Base-by-base conservation (phyloP, 164 flowering plant genomes). In the Vitis cinerea region DNA sequence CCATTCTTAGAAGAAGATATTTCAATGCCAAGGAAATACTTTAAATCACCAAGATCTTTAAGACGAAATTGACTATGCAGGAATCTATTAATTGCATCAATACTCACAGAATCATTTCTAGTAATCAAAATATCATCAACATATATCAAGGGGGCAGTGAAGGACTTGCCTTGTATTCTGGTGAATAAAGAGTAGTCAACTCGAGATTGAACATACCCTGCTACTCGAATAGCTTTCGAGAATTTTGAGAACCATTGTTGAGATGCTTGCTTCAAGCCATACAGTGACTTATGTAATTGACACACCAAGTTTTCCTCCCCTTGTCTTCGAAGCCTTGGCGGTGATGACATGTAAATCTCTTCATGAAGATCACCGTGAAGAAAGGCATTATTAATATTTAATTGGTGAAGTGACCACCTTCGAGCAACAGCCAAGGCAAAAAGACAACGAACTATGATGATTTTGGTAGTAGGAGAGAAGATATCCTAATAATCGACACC, bases 61-160 rank as follows among this genome's bases (percentile, higher is more conserved):
- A 59, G 29, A 59, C 8, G 61, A 59, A 59, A 59, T 10, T 59
- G 61, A 29, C 61, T 59, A 59, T 59, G 61, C 23, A 59, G 23
- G 17, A 59, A 59, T 59, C 3, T 59, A 1, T 59, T 59, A 59
- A n/a, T 59, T 59, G 31, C 61, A 59, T 2, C 23, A 59, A 59
- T 59, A n/a, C 61, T 59, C 12, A 59, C 61, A 10, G 23, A n/a
- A 59, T 59, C 61, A 59, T 59, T 59, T 59, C 23, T 5, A 59
- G 2, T 2, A 31, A 31, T 31, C 37, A 31, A 31, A 31, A 31
- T 31, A 31, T 31, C 37, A 31, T 31, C 37, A 31, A 31, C 37
- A 31, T 31, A 31, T 31, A 31, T 31, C 37, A 31, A 31, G 37
- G 1, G 37, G 37, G 37, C 37, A 4, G 37, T 31, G 37, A 31